Base-by-base conservation (phyloP, 2,329 filamentous ascomycete species). In the Fusarium napiforme region DNA sequence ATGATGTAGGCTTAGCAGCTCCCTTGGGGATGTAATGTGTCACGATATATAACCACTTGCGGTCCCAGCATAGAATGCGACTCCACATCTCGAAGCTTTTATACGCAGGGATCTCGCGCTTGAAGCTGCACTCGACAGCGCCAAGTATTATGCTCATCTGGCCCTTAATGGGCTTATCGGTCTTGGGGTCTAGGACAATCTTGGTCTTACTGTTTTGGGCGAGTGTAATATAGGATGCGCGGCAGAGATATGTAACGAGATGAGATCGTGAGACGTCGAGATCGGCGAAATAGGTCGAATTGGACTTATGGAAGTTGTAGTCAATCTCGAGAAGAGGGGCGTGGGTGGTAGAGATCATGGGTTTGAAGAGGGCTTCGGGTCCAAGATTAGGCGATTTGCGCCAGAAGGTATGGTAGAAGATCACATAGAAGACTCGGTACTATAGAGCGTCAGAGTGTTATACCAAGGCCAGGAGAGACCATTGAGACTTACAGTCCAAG, bases 221-320 rank as follows among this genome's bases (percentile, higher is more conserved):
- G 21, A 89, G 81, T 23, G 81, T 83, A 45, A 85, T 83, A 78
- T 92, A 85, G 4, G 90, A 90, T 0, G 88, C 86, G 26, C 87
- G 88, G 60, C 92, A 84, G 5, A 95, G 84, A 73, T 91, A 89
- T 55, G 91, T 92, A 60, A 97, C 90, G 14, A 96, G 89, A 73
- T 97, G 93, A 2, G 93, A 93, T 64, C 96, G 93, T 43, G 92
- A 90, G 67, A 96, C 89, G 82, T 97, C 95, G 74, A 97, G 90
- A 82, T 97, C 94, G 74, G 91, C 86, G 80, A 97, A 97, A 85
- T 97, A 97, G 36, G 95, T 97, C 76, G 89, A 90, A 84, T 95
- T 94, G 70, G 91, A 91, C 81, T 95, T 95, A 87, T 96, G 93
- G 47, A 94, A 79, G 84, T 96, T 96, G 85, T 95, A 94, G 84